Percentiles rank a stretch among this genome's conserved stretches.
Conservation (phyloP, 345 rosid species). For the Excoecaria agallocha region DNA sequence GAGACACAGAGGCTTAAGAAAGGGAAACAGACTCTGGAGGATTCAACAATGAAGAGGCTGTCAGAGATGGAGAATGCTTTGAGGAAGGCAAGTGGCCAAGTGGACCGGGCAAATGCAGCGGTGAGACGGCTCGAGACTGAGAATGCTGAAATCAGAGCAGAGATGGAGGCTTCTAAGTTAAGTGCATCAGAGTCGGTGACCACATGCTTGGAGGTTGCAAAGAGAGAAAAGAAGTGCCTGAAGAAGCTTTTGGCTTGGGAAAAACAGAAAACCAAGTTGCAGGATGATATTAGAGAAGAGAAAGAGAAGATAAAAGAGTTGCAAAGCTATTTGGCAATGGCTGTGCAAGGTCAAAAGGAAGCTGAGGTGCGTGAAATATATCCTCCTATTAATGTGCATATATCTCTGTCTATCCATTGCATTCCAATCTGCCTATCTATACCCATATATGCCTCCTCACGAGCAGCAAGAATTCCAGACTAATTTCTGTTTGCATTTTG, state of each 20-base stretch:
- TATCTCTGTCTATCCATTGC: background rate
- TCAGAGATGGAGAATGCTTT: constrained; percentile 84
- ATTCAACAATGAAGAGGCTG: constrained; percentile 69
- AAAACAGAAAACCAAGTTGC: constrained; percentile 77
- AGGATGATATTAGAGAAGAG: constrained; percentile 67
- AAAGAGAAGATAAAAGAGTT: constrained; percentile 69
- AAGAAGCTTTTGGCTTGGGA: constrained; percentile 83
- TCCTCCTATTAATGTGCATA: background rate
- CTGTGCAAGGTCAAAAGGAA: constrained; percentile 57
- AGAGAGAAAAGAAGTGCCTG: constrained; percentile 75
- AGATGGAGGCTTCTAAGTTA: constrained; percentile 87
- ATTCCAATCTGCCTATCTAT: background rate
- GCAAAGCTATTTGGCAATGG: constrained; percentile 44
- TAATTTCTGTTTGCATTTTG: background rate
- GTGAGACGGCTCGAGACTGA: constrained; percentile 75
- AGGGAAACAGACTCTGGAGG: constrained; percentile 81
- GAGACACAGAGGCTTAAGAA: constrained; percentile 76
- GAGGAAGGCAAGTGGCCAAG: constrained; percentile 78
- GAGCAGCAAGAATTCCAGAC: background rate
- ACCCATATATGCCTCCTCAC: background rate
- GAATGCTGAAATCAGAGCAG: constrained; percentile 90
- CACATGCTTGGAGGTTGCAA: constrained; percentile 63
- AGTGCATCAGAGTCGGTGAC: constrained; percentile 83
- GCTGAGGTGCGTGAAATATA: constrained; percentile 56
- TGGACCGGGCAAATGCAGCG: constrained; percentile 67